phyloP scores from a whole-genome alignment of 257 asterid genomes.

The Solanum bulbocastanum region DNA sequence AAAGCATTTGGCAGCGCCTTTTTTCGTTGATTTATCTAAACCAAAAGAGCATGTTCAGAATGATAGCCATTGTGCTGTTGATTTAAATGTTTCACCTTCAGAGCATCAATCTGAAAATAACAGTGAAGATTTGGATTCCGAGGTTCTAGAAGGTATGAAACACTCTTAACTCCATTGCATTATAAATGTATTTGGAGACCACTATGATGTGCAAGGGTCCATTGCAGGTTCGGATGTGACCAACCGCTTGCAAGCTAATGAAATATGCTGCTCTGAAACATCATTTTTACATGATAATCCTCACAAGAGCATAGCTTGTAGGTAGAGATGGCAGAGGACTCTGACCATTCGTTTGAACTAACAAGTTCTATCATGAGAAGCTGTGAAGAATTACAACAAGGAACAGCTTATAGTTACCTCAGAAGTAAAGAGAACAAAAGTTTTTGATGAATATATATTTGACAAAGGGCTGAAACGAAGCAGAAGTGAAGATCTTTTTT shows the following conservation, averaged over 20 bases:
- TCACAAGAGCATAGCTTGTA: constrained; percentile 38
- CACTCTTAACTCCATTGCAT: not conserved
- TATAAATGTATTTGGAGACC: not conserved
- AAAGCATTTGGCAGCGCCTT: constrained; percentile 42
- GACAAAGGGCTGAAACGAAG: not conserved
- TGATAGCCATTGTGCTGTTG: constrained; percentile 8
- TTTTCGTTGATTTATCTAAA: constrained; percentile 19
- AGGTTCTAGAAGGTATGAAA: constrained; percentile 34
- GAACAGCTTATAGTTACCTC: not conserved
- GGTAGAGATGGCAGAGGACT: constrained; percentile 20
- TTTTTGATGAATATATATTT: not conserved
- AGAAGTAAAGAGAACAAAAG: not conserved
- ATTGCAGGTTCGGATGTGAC: constrained; percentile 34
- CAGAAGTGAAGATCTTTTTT: not conserved
- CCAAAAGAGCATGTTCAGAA: constrained; percentile 3
- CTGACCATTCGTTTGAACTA: not conserved
- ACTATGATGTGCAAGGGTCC: not conserved
- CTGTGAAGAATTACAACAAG: not conserved
- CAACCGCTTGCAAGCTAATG: constrained; percentile 17
- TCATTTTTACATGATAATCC: constrained; percentile 39
- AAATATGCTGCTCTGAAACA: constrained; percentile 22
- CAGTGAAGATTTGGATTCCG: constrained; percentile 25
- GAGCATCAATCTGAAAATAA: constrained; percentile 17
- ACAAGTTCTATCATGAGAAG: not conserved
- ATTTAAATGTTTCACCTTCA: constrained; percentile 7